A percentile compares a stretch with the other conserved stretches of the same genome.
These are phyloP conservation scores for Aspergillus heteromorphus DNA, from an alignment of 495 filamentous ascomycete species.

Conservation along the genomic window DNA sequence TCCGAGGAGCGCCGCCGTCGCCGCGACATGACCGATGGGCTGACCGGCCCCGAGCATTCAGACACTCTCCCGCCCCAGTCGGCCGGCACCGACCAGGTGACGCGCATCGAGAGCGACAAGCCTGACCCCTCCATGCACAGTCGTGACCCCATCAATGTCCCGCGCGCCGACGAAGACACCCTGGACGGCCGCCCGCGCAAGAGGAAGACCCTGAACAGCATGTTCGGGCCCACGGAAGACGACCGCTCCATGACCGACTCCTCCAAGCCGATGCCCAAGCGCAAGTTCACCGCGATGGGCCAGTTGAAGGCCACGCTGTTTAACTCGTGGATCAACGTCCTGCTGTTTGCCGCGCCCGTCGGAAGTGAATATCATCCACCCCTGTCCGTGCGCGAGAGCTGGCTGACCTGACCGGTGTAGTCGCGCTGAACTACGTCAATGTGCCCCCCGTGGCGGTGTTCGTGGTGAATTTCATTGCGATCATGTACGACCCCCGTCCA, in stretches of 20 bases:
- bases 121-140: constrained; percentile 28
- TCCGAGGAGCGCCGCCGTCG: constrained; percentile 24
- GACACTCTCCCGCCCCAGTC: constrained; percentile 27
- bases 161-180: constrained; percentile 4
- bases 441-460: constrained; percentile 61
- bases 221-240: constrained; percentile 11
- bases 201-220: constrained; percentile 20
- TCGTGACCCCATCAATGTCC: constrained; percentile 35
- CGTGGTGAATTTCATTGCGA: constrained; percentile 83
- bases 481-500: constrained; percentile 44
- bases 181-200: constrained; percentile 19
- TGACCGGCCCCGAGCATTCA: constrained; percentile 23
- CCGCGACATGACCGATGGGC: constrained; percentile 23
- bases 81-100: constrained; percentile 17
- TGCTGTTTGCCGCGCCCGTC: constrained; percentile 71
- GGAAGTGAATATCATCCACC: constrained; percentile 40
- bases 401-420: constrained; percentile 27
- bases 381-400: background rate
- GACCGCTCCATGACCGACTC: constrained; percentile 1
- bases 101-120: constrained; percentile 12
- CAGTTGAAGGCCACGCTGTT: constrained; percentile 69
- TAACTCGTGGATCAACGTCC: constrained; percentile 77
- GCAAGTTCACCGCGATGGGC: constrained; percentile 60
- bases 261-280: constrained; percentile 27
- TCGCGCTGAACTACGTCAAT: constrained; percentile 60